Percentiles rank a stretch among this genome's conserved stretches.
phyloP scores from a whole-genome alignment of 345 rosid species.

The Microcos paniculata region DNA sequence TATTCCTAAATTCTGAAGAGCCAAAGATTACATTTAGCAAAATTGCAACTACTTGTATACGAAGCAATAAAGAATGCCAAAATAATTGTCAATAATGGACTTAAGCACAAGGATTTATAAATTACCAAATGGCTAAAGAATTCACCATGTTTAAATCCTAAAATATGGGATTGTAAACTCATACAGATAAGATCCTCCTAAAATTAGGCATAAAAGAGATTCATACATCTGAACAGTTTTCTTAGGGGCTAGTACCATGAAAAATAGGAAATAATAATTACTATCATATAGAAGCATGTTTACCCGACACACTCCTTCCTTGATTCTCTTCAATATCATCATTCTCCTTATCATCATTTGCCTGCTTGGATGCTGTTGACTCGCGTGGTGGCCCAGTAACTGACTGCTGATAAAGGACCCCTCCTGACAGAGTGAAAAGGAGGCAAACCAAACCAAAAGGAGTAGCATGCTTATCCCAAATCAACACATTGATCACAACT shows the following conservation, averaged over 20 bases:
- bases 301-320: slow-evolving; percentile 39
- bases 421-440: slow-evolving; percentile 78
- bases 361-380: slow-evolving; percentile 32
- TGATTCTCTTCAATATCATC: slow-evolving; percentile 40
- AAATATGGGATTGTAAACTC: not conserved
- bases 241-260: slow-evolving; percentile 1
- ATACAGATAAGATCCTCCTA: not conserved
- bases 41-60: not conserved
- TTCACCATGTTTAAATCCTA: not conserved
- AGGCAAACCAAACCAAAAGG: slow-evolving; percentile 90
- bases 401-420: slow-evolving; percentile 94
- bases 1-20: not conserved
- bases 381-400: slow-evolving; percentile 58
- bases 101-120: not conserved
- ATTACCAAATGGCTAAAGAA: not conserved
- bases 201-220: not conserved
- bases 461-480: slow-evolving; percentile 97
- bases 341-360: slow-evolving; percentile 27
- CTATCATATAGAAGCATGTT: slow-evolving; percentile 47
- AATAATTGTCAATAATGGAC: not conserved
- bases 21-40: not conserved
- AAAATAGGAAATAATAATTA: not conserved
- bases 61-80: not conserved
- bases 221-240: not conserved
- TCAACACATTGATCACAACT: slow-evolving; percentile 83